A percentile compares a stretch with the other conserved stretches of the same genome.
phyloP scores from a whole-genome alignment of 2,329 filamentous ascomycete genomes.

The Verticillium longisporum region DNA sequence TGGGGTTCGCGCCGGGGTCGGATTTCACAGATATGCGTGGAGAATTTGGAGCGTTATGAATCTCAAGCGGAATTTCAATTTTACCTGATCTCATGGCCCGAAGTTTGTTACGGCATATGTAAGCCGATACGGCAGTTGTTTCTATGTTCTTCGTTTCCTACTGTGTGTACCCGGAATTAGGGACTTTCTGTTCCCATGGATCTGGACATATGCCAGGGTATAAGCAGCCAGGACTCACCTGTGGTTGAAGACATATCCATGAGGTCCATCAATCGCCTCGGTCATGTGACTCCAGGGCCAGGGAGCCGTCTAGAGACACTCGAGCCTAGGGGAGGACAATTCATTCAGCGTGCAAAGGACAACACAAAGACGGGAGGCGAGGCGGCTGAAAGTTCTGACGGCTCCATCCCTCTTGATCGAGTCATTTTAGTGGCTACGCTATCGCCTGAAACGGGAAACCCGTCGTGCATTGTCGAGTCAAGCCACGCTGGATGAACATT shows the following conservation, averaged over 20 bases:
- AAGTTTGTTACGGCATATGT: background rate
- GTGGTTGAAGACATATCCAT: background rate
- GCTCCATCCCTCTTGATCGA: background rate
- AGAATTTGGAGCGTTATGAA: constrained; percentile 25
- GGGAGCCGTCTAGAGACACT: too few species aligned
- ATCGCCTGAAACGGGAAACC: background rate
- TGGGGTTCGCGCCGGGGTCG: constrained; percentile 57
- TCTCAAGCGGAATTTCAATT: background rate
- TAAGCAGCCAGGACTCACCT: background rate
- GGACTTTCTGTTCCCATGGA: background rate
- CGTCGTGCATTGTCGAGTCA: background rate
- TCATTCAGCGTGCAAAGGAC: background rate
- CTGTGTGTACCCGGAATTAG: background rate
- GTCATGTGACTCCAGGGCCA: background rate
- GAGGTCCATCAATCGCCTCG: background rate
- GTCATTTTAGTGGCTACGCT: background rate
- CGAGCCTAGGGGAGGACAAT: background rate
- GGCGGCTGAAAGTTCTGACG: background rate
- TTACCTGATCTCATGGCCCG: background rate
- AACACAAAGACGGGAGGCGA: background rate
- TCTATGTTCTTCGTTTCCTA: background rate
- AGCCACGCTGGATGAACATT: background rate
- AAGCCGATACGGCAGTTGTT: background rate
- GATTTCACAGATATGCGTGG: constrained; percentile 47
- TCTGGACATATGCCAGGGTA: background rate